A percentile compares a stretch with the other conserved stretches of the same genome.
These are phyloP conservation scores for Globisporangium splendens DNA, from an alignment of 352 stramenopile genomes.

Conservation along the genomic window DNA sequence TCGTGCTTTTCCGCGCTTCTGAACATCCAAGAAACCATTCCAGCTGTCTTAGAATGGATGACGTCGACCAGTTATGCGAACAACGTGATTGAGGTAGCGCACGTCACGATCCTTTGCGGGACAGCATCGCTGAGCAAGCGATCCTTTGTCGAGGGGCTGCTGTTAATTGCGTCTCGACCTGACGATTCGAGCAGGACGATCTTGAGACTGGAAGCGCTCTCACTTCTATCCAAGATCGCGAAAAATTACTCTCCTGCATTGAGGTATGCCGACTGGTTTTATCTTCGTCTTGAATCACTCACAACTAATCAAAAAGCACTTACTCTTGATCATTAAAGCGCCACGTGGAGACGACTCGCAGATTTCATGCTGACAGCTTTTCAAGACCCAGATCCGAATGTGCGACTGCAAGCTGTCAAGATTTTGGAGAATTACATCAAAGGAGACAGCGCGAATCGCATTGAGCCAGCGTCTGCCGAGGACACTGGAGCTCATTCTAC, in stretches of 20 bases:
- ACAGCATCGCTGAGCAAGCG: slow-evolving; percentile 46
- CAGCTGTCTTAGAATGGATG: slow-evolving; percentile 74
- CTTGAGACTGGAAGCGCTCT: slow-evolving; percentile 78
- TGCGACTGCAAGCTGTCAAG: slow-evolving; percentile 84
- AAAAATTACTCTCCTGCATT: slow-evolving; percentile 81
- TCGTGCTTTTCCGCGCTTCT: slow-evolving; percentile 76
- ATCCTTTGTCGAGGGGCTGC: slow-evolving; percentile 76
- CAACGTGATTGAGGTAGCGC: slow-evolving; percentile 43
- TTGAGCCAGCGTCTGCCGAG: background rate
- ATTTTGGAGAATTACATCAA: slow-evolving; percentile 89
- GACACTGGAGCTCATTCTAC: background rate
- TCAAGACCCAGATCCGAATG: slow-evolving; percentile 81
- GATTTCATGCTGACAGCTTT: slow-evolving; percentile 83
- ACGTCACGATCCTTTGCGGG: slow-evolving; percentile 65
- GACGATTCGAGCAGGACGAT: slow-evolving; percentile 54
- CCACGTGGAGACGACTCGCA: slow-evolving; percentile 57
- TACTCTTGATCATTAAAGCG: slow-evolving; percentile 12
- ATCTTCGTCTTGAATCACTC: background rate
- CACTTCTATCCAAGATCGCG: slow-evolving; percentile 75
- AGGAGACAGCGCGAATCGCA: slow-evolving; percentile 31
- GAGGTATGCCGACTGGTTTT: slow-evolving; percentile 16
- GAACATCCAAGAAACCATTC: slow-evolving; percentile 64
- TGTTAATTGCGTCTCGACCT: slow-evolving; percentile 56
- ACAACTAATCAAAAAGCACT: background rate
- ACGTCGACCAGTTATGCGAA: slow-evolving; percentile 40